phyloP scores from a whole-genome alignment of 1,284 basidiomycete species.

The Vanrija humicola region DNA sequence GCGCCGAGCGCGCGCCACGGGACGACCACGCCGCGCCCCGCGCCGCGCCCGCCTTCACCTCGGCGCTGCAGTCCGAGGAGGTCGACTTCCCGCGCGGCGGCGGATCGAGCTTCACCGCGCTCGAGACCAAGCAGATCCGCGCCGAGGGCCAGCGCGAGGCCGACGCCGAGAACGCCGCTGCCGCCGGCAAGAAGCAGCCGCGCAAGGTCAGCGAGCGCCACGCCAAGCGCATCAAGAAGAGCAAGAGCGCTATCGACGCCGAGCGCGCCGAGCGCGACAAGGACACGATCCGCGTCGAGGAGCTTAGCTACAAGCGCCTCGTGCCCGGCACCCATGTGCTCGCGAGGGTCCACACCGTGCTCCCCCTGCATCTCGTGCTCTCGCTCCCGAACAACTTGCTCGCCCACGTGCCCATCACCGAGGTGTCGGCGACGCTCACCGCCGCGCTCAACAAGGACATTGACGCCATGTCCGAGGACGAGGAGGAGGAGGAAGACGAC shows the following conservation, averaged over 20 bases:
- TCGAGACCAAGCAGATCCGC: constrained; percentile 83
- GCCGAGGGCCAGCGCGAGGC: constrained; percentile 83
- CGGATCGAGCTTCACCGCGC: constrained; percentile 68
- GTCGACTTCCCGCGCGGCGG: constrained; percentile 91
- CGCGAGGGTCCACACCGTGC: constrained; percentile 77
- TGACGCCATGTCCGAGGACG: constrained; percentile 49
- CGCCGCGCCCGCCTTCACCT: constrained; percentile 44
- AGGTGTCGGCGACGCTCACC: constrained; percentile 83
- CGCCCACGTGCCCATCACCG: constrained; percentile 91
- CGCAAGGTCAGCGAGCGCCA: constrained; percentile 34
- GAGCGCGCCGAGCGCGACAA: constrained; percentile 48
- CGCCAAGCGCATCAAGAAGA: constrained; percentile 50
- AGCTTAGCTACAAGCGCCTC: constrained; percentile 93
- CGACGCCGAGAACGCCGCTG: constrained; percentile 64
- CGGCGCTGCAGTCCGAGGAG: constrained; percentile 61
- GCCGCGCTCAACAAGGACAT: constrained; percentile 52
- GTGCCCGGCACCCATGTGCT: constrained; percentile 80
- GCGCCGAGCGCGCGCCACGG: constrained; percentile 4
- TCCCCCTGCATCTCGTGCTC: constrained; percentile 84
- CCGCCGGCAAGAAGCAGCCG: constrained; percentile 35
- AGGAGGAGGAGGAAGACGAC: constrained; percentile 46
- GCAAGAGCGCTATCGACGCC: constrained; percentile 52
- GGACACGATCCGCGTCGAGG: constrained; percentile 60
- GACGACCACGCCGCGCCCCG: constrained; percentile 16
- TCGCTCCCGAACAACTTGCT: constrained; percentile 94